These are phyloP conservation scores for Aquilaria sinensis DNA, from an alignment of 345 rosid genomes.

Conservation along the genomic window DNA sequence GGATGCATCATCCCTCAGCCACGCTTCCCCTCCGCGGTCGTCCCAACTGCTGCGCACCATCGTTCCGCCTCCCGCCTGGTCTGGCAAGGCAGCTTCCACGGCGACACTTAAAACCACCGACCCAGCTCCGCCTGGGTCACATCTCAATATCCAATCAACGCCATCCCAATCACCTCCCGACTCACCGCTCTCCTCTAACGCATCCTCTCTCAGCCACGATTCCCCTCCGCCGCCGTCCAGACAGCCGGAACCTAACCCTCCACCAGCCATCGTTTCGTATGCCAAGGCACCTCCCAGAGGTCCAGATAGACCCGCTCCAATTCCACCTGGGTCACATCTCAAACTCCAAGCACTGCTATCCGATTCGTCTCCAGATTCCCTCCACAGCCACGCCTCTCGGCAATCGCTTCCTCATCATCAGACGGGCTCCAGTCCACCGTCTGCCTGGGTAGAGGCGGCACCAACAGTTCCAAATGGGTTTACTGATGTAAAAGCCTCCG, in stretches of 20 bases:
- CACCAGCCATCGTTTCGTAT: slow-evolving; percentile 10
- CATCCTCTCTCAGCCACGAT: slow-evolving; percentile 34
- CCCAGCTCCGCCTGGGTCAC: slow-evolving; percentile 14
- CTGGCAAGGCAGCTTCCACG: no score
- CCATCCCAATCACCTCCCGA: slow-evolving; percentile 26
- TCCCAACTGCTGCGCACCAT: no score
- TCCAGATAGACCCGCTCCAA: no score
- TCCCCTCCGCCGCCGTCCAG: slow-evolving; percentile 28
- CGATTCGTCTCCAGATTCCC: no score
- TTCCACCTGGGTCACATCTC: no score
- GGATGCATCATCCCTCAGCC: no score
- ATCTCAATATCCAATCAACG: slow-evolving; percentile 23
- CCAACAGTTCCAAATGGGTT: slow-evolving; percentile 17
- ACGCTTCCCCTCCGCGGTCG: no score
- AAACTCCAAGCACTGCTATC: no score
- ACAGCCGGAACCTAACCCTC: slow-evolving; percentile 11
- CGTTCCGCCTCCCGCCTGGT: no score
- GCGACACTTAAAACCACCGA: neutral
- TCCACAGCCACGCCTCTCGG: neutral
- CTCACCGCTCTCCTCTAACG: slow-evolving; percentile 29
- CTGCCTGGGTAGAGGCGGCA: slow-evolving; percentile 17
- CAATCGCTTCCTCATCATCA: slow-evolving; percentile 5
- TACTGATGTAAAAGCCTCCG: slow-evolving; percentile 19
- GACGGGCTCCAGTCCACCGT: slow-evolving; percentile 1
- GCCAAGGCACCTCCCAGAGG: slow-evolving; percentile 1